Evolutionary conservation across 441 rosid genomes (phyloP), one percentile per base, ranked within the genome.

Genomic region (Erodium texanum): DNA sequence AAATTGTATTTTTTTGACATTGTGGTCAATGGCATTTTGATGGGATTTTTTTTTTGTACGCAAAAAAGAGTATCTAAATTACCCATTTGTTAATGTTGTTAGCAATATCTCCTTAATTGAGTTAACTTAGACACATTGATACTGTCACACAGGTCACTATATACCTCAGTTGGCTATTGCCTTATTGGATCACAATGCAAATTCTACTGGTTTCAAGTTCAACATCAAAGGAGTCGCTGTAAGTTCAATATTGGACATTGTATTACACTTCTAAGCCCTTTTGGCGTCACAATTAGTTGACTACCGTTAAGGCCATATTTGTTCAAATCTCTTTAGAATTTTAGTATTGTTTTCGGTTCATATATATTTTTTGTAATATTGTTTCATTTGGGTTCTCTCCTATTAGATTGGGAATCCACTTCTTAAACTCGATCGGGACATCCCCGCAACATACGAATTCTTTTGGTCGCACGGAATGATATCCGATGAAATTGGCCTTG

Each of bases 401-500:
- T 16, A 23, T 72, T 77, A 92, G 97, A 87, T 92, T 8, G 93
- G 97, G 11, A 92, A 92, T 69, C 97, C 97, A 14, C 93, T 92
- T 50, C 86, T 92, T 63, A 85, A 68, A 80, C 93, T 86, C 36
- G 87, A 89, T 64, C 81, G 80, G 19, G 96, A 92, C 72, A 72
- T 32, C 73, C 75, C 85, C 0, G 85, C 93, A 48, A 80, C 80
- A 48, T 90, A 80, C 50, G 92, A 92, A 73, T 89, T 72, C 84
- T 89, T 86, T 50, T 92, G 97, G 97, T 87, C 97, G 3, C 93
- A 89, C 15, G 93, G 92, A 70, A 86, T 92, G 92, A 87, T 92
- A 58, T 92, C 98, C 7, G 96, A 92, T 78, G 96, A 92, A 76
- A 70, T 89, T 45, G 89, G 89, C 29, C 87, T 85, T 27, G 75